These are phyloP conservation scores for Rosa lucieae DNA, from an alignment of 306 rosid genomes.

Conservation along the genomic window DNA sequence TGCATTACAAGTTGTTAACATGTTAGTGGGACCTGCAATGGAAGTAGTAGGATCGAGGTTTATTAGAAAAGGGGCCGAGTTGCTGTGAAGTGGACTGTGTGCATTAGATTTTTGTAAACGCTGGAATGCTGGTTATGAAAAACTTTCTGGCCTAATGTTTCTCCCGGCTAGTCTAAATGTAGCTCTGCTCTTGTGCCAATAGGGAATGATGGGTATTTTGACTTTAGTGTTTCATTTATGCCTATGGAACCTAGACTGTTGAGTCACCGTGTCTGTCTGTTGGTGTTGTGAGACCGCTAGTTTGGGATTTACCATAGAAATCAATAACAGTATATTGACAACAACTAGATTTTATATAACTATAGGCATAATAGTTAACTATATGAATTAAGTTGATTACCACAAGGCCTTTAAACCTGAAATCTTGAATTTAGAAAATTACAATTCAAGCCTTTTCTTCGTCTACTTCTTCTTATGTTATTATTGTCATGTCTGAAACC, in stretches of 20 bases:
- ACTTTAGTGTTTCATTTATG: neutral
- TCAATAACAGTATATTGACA: neutral
- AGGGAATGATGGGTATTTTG: neutral
- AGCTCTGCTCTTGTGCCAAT: neutral
- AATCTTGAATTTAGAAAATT: neutral
- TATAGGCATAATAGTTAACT: neutral
- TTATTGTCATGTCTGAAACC: neutral
- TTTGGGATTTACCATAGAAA: neutral
- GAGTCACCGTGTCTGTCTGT: neutral
- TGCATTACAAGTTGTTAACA: neutral
- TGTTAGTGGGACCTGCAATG: neutral
- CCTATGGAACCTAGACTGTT: neutral
- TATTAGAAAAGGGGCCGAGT: neutral
- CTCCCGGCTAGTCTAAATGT: neutral
- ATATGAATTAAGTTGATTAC: neutral
- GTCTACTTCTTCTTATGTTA: neutral
- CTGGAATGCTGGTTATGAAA: neutral
- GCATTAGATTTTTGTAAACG: neutral
- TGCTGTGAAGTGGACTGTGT: neutral
- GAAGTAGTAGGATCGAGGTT: neutral
- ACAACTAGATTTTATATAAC: neutral
- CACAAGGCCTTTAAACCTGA: no score
- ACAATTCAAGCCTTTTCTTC: neutral
- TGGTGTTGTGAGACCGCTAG: neutral
- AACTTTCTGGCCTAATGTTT: neutral